Base-by-base conservation (phyloP, 768 basidiomycete genomes). In the Naganishia randhawae region DNA sequence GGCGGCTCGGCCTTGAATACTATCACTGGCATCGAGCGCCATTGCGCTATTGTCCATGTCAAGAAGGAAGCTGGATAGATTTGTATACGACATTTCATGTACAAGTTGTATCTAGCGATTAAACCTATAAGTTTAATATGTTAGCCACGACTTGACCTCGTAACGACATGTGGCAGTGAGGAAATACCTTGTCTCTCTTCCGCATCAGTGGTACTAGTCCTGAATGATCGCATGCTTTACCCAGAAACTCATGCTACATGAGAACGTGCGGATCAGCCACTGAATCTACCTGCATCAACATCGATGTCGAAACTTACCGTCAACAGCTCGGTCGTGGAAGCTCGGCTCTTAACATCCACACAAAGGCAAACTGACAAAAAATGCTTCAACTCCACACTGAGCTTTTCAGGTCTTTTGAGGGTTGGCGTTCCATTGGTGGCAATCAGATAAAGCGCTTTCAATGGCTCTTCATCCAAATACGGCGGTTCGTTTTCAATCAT, bases 401-500 rank as follows among this genome's bases (percentile, higher is more conserved):
- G 83, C 62, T 86, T 85, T 79, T 98, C 95, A 0, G 96, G 93
- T 75, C 90, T 91, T 85, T 97, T 98, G 78, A 99, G 78, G 68
- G 96, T 98, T 0, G 96, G 96, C 27, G 95, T 98, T 31, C 96
- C 95, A 73, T 97, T 97, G 10, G 95, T 99, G 1, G 95, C 95
- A 74, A 99, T 99, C 54, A 99, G 86, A 80, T 98, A 99, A 50
- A 99, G 82, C 2, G 96, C 96, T 79, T 96, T 97, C 63, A 96
- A 83, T 0, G 94, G 93, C 81, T 95, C 95, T 83, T 96, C 93
- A 77, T 94, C 94, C 39, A 95, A 85, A 75, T 96, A 96, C 27
- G 93, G 93, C 0, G 93, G 93, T 79, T 96, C 94, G 65, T 93
- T 94, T 81, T 97, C 93, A 74, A 97, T 94, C 93, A 97, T 96